Evolutionary conservation across 805 yeast genomes (phyloP), one percentile per base, ranked within the genome.

Genomic region (Metschnikowia arizonensis): DNA sequence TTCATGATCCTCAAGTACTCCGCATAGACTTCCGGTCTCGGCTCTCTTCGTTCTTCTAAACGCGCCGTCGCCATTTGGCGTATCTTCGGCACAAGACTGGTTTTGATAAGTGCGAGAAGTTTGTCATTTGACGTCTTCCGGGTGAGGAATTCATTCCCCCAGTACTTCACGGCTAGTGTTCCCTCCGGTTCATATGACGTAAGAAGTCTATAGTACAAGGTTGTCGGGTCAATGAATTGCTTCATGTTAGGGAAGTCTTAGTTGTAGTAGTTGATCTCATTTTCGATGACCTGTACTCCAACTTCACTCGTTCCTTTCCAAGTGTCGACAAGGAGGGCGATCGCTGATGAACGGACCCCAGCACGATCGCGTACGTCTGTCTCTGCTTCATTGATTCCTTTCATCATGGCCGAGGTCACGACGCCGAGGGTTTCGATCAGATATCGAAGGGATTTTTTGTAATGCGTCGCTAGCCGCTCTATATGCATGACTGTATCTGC

Each of bases 381-480:
- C n/a, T 17, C 33, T 31, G 2, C 21, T 12, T 0, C 33, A 4
- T 15, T 5, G 12, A 31, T 17, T 10, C 4, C n/a, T 9, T 15
- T 10, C 21, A 17, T 31, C 21, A 17, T 17, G 21, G 33, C 21
- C 4, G 33, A 15, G 1, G 8, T 10, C 12, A 31, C 21, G 1
- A 15, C 33, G 6, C 33, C 21, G n/a, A 31, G 33, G 33, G 5
- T 15, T 3, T 5, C 18, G n/a, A 12, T 9, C 1, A 10, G 33
- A 8, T 10, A 31, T 6, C 12, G 33, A 17, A 17, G 33, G 19
- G 5, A 31, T 24, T n/a, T 15, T 26, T 19, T 29, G 25, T 15
- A 36, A 5, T 52, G 41, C 36, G 37, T 18, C n/a, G 47, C 53
- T 47, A 43, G 51, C 21, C 58, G 50, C n/a, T n/a, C n/a, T n/a